Conservation (phyloP, 1,284 basidiomycete species). For the Trichosporon sp. region DNA sequence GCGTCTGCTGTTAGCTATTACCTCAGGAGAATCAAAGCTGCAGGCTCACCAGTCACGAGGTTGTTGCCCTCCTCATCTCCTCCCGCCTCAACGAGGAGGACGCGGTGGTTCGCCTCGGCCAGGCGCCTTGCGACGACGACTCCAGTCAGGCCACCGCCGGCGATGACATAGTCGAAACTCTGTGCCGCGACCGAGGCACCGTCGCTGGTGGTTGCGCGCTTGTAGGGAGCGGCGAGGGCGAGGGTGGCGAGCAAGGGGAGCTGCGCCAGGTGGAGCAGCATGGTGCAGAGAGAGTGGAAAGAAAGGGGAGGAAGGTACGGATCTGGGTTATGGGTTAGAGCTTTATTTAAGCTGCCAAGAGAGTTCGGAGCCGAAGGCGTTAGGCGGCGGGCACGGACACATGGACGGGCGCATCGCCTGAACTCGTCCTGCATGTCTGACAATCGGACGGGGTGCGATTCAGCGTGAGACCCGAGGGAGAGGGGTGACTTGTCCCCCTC, state of each 20-base stretch:
- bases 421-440: too few relatives aligned
- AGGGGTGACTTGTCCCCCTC: too few relatives aligned
- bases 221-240: slow-evolving; percentile 6
- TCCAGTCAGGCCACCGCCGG: slow-evolving; percentile 68
- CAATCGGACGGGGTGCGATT: too few relatives aligned
- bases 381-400: too few relatives aligned
- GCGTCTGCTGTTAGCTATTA: slow-evolving; percentile 29
- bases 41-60: slow-evolving; percentile 37
- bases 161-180: slow-evolving; percentile 68
- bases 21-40: not conserved
- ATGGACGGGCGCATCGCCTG: too few relatives aligned
- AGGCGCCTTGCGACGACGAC: slow-evolving; percentile 66
- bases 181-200: slow-evolving; percentile 35
- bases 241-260: not conserved
- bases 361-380: too few relatives aligned
- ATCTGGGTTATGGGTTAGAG: not conserved
- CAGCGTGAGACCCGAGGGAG: too few relatives aligned
- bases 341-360: too few relatives aligned
- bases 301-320: not conserved
- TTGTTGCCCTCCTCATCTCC: slow-evolving; percentile 39
- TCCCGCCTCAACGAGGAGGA: slow-evolving; percentile 51
- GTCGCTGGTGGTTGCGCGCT: slow-evolving; percentile 18
- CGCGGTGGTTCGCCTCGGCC: slow-evolving; percentile 60
- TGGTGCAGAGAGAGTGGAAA: not conserved
- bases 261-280: slow-evolving; percentile 7